Evolutionary conservation across 1,284 basidiomycete species (phyloP).

Genomic region (Rhizoctonia solani): DNA sequence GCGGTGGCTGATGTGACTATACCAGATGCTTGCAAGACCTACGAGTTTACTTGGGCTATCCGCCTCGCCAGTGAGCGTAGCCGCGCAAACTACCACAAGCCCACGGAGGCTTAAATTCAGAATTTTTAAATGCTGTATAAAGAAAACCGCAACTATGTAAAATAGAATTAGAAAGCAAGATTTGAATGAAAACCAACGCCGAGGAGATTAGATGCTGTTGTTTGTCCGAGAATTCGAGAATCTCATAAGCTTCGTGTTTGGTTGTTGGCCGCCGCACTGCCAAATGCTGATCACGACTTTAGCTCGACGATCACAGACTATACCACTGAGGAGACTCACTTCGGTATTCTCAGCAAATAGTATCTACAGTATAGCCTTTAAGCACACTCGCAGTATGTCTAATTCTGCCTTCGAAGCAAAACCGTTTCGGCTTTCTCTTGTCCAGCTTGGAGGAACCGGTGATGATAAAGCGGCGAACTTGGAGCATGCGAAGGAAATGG

Average conservation of each 20-base stretch:
- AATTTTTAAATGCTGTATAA: constrained; percentile 3
- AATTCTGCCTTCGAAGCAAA: constrained; percentile 46
- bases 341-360: not conserved
- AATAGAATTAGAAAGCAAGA: constrained; percentile 17
- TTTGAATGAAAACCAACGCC: not conserved
- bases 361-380: not conserved
- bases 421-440: constrained; percentile 80
- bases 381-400: constrained; percentile 14
- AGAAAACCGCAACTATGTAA: not conserved
- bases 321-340: not conserved
- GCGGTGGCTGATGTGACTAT: constrained; percentile 39
- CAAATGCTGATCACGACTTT: constrained; percentile 27
- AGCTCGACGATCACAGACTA: constrained; percentile 10
- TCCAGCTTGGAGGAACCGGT: constrained; percentile 78
- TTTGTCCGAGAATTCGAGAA: not conserved
- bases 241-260: constrained; percentile 18
- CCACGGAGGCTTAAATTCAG: not conserved
- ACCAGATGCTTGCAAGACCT: constrained; percentile 82
- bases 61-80: constrained; percentile 67
- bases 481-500: constrained; percentile 76
- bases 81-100: constrained; percentile 30
- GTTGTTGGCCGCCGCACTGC: not conserved
- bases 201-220: not conserved
- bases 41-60: constrained; percentile 88
- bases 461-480: constrained; percentile 76